Base-by-base conservation (phyloP, 2,329 filamentous ascomycete genomes). In the Parafenestella ontariensis region DNA sequence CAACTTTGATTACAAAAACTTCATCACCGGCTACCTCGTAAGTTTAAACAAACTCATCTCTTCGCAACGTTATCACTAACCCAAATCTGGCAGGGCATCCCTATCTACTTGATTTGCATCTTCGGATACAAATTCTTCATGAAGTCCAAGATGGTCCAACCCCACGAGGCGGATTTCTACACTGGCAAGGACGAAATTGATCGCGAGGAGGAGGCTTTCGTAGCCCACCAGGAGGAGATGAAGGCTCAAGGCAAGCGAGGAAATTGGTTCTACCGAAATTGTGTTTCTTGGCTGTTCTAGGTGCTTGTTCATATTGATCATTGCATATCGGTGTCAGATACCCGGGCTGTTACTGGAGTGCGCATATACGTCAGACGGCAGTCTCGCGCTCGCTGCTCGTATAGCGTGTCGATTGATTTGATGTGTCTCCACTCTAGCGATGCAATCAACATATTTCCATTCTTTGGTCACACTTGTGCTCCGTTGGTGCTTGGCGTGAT, bases 161-260 rank as follows among this genome's bases (percentile, higher is more conserved):
- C 88, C 0, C 76, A 83, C 54, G 81, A 85, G 64, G 87, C 83
- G 28, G 89, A 92, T 78, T 84, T 92, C 58, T 91, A 84, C 78
- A 84, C 84, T 0, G 89, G 89, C 66, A 92, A 91, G 79, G 88
- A 88, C 48, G 81, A 84, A 55, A 89, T 91, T 61, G 89, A 91
- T 74, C 81, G 85, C 8, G 88, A 92, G 68, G 89, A 92, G 77
- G 83, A 85, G 55, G 86, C 85, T 58, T 92, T 88, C 76, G 65
- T 90, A 49, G 87, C 84, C 10, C 69, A 70, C n/a, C 75, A 85
- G 71, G 82, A 79, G 2, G 77, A 76, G 33, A 73, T 70, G 59
- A 66, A 70, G 20, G 72, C 50, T 28, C 71, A 75, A 46, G 69
- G 72, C 40, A 68, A 72, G 26, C 54, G 64, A 1, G 77, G 77